Base-by-base conservation (phyloP, 2,329 filamentous ascomycete species). In the Phaeosphaeriaceae sp. region DNA sequence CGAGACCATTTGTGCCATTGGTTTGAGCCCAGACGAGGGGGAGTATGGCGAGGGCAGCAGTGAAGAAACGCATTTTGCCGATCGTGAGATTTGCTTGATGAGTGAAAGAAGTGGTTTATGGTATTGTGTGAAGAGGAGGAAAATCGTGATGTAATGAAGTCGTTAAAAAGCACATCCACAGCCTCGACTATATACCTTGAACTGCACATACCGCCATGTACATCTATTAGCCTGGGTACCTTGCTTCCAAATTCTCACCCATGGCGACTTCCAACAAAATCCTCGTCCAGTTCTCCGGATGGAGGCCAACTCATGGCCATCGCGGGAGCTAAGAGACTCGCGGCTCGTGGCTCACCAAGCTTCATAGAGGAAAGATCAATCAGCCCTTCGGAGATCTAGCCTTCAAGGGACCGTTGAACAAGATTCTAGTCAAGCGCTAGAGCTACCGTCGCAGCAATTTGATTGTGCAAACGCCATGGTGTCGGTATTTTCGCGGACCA, bases 1-100 rank as follows among this genome's bases (percentile, higher is more conserved):
- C 69, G 50, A 70, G 61, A 50, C 62, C 63, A 44, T 70, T 71
- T 45, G 69, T 71, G 22, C 53, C 54, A 45, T 64, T 66, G 36
- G 58, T 67, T 46, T 68, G 63, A 13, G 63, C 60, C 47, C 53
- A 40, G 50, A 56, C 49, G 11, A 63, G 31, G 36, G 57, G 51
- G 21, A 62, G 25, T 22, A 65, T 48, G 19, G 62, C 50, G 22
- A 65, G 46, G 46, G 64, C 52, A 27, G 56, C 40, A 21, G 40
- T 44, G 46, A 44, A 7, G 33, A 46, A 5, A 5, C 27, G 51
- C 51, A 53, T 53, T 36, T 36, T 49, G 47, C 36, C 10, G 17
- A 22, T 13, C 17, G 19, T 22, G n/a, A 46, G 13, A 10, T 9
- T 22, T 46, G 11, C n/a, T 46, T 46, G 19, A 46, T 15, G 5